These are phyloP conservation scores for Arthrobotrys conoides DNA, from an alignment of 2,329 filamentous ascomycete genomes.

Conservation along the genomic window DNA sequence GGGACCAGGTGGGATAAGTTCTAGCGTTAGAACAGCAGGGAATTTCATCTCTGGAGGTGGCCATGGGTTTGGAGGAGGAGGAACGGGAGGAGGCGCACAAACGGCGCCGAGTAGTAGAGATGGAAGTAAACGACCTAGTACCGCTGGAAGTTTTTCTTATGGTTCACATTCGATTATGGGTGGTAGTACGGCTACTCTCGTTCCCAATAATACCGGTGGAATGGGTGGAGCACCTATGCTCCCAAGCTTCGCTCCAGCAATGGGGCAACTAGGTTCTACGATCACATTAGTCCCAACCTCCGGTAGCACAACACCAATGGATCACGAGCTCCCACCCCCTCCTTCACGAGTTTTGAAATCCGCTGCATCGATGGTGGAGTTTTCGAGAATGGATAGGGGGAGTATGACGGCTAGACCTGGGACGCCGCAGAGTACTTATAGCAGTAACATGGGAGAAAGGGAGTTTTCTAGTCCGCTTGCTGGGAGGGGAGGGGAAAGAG, in stretches of 20 bases:
- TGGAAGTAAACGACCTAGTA: slow-evolving; percentile 49
- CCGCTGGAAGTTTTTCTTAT: slow-evolving; percentile 53
- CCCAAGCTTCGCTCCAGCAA: slow-evolving; percentile 5
- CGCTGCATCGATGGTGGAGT: slow-evolving; percentile 58
- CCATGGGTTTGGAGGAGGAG: too few relatives aligned
- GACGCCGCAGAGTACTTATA: slow-evolving; percentile 19
- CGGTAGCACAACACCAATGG: slow-evolving; percentile 29
- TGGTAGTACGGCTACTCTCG: slow-evolving; percentile 32
- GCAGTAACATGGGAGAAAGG: slow-evolving; percentile 6
- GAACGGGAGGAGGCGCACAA: slow-evolving; percentile 10
- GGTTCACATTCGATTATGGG: slow-evolving; percentile 3
- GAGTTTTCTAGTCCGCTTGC: slow-evolving; percentile 17
- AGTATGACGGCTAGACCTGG: slow-evolving; percentile 31
- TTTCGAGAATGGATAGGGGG: slow-evolving; percentile 54
- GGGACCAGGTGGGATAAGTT: not conserved
- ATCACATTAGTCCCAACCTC: slow-evolving; percentile 24
- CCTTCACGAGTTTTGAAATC: slow-evolving; percentile 41
- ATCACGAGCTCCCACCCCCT: slow-evolving; percentile 12
- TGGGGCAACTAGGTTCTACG: slow-evolving; percentile 2
- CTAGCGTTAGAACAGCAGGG: not conserved
- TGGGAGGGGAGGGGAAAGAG: not conserved
- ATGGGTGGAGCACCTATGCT: not conserved
- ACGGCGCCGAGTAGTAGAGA: slow-evolving; percentile 49
- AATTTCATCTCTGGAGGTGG: not conserved
- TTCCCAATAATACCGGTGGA: slow-evolving; percentile 5